These are phyloP conservation scores for Fusarium pseudonygamai DNA, from an alignment of 2,329 filamentous ascomycete genomes.

Conservation along the genomic window DNA sequence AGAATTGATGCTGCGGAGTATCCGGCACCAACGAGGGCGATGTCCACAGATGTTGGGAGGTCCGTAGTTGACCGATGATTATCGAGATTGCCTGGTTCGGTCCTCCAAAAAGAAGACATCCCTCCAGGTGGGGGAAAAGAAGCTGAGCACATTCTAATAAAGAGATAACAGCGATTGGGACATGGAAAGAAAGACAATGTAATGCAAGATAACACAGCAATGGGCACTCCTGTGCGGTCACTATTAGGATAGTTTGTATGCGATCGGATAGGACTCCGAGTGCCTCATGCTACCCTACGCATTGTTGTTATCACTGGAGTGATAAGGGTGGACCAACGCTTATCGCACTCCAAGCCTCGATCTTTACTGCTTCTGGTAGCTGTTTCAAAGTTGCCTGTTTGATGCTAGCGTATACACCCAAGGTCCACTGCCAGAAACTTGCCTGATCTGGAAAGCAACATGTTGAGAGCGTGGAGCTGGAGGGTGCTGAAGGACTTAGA, in stretches of 20 bases:
- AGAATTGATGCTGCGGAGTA: background rate
- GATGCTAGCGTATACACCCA: background rate
- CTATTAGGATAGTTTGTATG: background rate
- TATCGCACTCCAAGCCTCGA: accelerated
- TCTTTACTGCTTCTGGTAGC: background rate
- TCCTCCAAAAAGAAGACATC: background rate
- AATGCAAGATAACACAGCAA: background rate
- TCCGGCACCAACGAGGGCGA: background rate
- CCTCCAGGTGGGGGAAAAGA: accelerated
- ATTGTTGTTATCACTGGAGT: accelerated
- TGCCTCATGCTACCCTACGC: background rate
- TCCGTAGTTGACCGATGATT: accelerated
- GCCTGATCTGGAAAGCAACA: background rate
- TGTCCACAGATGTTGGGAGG: accelerated
- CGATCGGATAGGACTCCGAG: background rate
- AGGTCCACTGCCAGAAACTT: background rate
- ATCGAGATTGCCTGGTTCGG: background rate
- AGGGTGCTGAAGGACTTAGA: background rate
- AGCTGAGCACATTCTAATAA: accelerated
- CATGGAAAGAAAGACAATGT: accelerated
- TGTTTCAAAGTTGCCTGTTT: background rate
- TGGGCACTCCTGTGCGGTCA: accelerated
- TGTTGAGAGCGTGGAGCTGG: background rate
- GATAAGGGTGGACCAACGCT: background rate
- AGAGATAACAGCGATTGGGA: accelerated